These are phyloP conservation scores for Hysterium pulicare DNA, from an alignment of 2,329 filamentous ascomycete species.

Conservation along the genomic window DNA sequence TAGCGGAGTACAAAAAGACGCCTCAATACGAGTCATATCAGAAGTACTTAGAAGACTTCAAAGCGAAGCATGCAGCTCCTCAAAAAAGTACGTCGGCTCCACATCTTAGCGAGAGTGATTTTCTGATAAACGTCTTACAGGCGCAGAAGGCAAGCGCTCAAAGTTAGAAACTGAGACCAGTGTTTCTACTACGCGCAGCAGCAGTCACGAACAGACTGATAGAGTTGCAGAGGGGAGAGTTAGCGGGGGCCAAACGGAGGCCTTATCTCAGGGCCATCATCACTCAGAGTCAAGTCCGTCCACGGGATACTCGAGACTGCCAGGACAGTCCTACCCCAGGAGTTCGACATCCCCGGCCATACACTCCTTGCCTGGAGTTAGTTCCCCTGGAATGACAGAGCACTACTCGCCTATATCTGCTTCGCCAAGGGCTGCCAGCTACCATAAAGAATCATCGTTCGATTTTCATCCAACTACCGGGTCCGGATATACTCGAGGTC, in stretches of 20 bases:
- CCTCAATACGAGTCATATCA: slow-evolving; percentile 64
- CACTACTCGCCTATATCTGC: slow-evolving; percentile 33
- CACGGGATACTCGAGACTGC: slow-evolving; percentile 19
- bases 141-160: slow-evolving; percentile 42
- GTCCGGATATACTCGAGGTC: slow-evolving; percentile 18
- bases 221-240: slow-evolving; percentile 22
- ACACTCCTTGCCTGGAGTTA: slow-evolving; percentile 27
- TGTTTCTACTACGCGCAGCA: slow-evolving; percentile 25
- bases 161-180: slow-evolving; percentile 40
- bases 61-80: slow-evolving; percentile 58
- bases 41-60: slow-evolving; percentile 74
- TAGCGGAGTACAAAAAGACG: slow-evolving; percentile 76
- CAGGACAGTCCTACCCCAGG: slow-evolving; percentile 22
- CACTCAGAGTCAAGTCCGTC: slow-evolving; percentile 28
- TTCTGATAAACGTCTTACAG: too few species aligned
- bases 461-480: slow-evolving; percentile 14
- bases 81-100: slow-evolving; percentile 29
- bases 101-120: too few species aligned
- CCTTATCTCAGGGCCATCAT: slow-evolving; percentile 14
- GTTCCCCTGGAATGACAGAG: slow-evolving; percentile 30
- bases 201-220: slow-evolving; percentile 29
- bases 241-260: slow-evolving; percentile 25
- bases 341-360: slow-evolving; percentile 34
- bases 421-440: slow-evolving; percentile 28
- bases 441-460: slow-evolving; percentile 24